phyloP scores from a whole-genome alignment of 148 eudicot species.

The Fagopyrum homotropicum region DNA sequence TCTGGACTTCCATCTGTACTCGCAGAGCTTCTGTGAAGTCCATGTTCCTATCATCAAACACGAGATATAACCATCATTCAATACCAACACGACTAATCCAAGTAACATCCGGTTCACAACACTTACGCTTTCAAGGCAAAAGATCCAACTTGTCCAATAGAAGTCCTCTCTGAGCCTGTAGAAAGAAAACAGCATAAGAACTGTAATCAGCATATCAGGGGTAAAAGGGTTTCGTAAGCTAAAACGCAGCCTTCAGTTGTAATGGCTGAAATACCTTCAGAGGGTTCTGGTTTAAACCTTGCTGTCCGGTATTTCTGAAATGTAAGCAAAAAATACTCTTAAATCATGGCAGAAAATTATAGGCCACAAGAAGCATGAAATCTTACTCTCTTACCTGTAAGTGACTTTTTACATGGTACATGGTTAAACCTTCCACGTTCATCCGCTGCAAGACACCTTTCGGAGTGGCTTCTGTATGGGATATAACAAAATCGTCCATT shows the following conservation, averaged over 20 bases:
- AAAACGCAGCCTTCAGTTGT: no score
- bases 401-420: constrained; percentile 52
- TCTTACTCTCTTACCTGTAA: constrained; percentile 21
- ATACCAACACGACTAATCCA: background rate
- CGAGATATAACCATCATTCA: background rate
- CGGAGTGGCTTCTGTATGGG: constrained; percentile 38
- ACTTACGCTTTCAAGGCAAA: background rate
- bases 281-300: constrained; percentile 70
- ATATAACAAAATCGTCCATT: background rate
- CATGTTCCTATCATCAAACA: constrained; percentile 34
- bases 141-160: constrained; percentile 29
- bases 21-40: constrained; percentile 59
- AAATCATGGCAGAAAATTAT: background rate
- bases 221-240: no score
- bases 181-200: background rate
- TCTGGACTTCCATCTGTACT: constrained; percentile 77
- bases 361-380: background rate
- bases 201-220: background rate
- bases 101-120: no score
- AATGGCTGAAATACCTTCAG: constrained; percentile 41
- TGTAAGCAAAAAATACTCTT: background rate
- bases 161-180: constrained; percentile 62
- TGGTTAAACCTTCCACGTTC: constrained; percentile 47
- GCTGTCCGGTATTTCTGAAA: constrained; percentile 87
- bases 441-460: constrained; percentile 43